Base-by-base conservation (phyloP, 305 asterid genomes). In the Ilex paraguariensis region DNA sequence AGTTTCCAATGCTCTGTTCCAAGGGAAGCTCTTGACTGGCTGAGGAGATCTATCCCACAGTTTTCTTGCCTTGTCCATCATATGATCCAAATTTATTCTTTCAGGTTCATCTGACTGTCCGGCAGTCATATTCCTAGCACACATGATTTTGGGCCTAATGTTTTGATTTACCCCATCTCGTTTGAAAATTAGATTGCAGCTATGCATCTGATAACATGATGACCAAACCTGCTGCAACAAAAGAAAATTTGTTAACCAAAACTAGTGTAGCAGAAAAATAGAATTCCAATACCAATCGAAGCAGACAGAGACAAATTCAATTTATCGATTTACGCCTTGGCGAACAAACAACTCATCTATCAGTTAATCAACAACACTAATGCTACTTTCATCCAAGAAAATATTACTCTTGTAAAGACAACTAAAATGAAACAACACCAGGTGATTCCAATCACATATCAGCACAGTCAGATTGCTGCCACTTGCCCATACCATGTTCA, bases 21-120 rank as follows among this genome's bases (percentile, higher is more conserved):
- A 93, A 6, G 97, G 99, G 79, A 93, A 93, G 66, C 58, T 72
- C 77, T 86, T 90, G 53, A 90, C 81, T 3, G 95, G 89, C 65
- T 73, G 78, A 56, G 97, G 99, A 73, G 86, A 64, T 57, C 66
- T 76, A 54, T 79, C 95, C 97, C 92, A 93, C 61, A 87, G 58
- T 61, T 75, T 81, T 71, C 68, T 79, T 45, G 86, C 89, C 79
- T 78, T 84, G 68, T 76, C 80, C 69, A 77, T 42, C 15, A 87
- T 36, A 63, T 31, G 60, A 32, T 56, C 69, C 62, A 81, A 30
- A 36, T 71, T 75, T 45, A 78, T 68, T 60, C 76, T 86, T 66
- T 65, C 68, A 14, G 81, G 77, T 72, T 73, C 84, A 58, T 76
- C 87, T 5, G 96, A 77, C 48, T 66, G 78, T 56, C 82, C 85